Percentiles rank a stretch among this genome's conserved stretches.
phyloP scores from a whole-genome alignment of 1,284 basidiomycete genomes.

The Cerrena zonata region DNA sequence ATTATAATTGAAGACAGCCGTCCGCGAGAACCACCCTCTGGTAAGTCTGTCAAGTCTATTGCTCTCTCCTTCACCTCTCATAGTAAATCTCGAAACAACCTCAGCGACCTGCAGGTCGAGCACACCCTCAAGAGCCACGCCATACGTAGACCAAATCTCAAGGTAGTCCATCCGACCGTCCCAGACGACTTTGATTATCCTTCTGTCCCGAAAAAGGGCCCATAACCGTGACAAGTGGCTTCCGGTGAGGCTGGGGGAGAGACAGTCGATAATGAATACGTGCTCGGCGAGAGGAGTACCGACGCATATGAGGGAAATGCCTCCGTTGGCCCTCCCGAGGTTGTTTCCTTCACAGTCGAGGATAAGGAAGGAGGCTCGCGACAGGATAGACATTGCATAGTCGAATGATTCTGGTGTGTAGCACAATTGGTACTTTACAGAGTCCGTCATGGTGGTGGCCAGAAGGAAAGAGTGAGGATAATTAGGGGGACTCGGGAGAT shows the following conservation, averaged over 20 bases:
- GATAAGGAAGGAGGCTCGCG: constrained; percentile 16
- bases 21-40: constrained; percentile 20
- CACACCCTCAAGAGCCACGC: constrained; percentile 27
- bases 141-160: constrained; percentile 30
- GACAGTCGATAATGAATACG: constrained; percentile 38
- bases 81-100: constrained; percentile 24
- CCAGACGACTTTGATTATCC: constrained; percentile 39
- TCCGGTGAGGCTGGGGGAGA: constrained; percentile 20
- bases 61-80: constrained; percentile 30
- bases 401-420: constrained; percentile 11
- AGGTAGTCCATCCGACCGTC: constrained; percentile 40
- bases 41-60: constrained; percentile 26
- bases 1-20: constrained; percentile 21
- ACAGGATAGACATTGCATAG: constrained; percentile 14
- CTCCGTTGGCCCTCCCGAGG: constrained; percentile 32
- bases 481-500: background rate
- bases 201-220: constrained; percentile 23
- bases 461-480: background rate
- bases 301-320: constrained; percentile 37
- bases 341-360: constrained; percentile 33
- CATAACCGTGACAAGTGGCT: constrained; percentile 23
- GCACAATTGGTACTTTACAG: constrained; percentile 15
- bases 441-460: constrained; percentile 6
- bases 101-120: constrained; percentile 39
- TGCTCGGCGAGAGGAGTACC: constrained; percentile 33